These are phyloP conservation scores for Hura crepitans DNA, from an alignment of 441 rosid species.

Conservation along the genomic window DNA sequence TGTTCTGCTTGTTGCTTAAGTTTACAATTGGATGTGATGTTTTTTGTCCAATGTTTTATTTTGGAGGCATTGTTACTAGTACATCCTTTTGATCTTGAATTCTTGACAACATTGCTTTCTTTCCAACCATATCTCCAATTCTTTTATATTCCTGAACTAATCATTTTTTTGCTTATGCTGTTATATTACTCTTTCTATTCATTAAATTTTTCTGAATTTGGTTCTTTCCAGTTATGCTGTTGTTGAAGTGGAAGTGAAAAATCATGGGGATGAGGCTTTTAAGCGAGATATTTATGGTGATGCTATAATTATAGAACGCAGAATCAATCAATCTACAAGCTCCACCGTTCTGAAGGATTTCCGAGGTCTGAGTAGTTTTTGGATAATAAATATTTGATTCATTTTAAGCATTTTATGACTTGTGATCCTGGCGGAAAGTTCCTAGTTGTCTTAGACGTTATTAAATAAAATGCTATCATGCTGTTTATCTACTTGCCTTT, in stretches of 20 bases:
- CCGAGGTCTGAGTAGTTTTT: conserved; percentile 42
- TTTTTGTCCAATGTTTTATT: neutral
- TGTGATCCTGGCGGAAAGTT: neutral
- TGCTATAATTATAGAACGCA: conserved; percentile 59
- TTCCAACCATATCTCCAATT: neutral
- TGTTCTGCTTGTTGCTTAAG: neutral
- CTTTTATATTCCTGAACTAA: neutral
- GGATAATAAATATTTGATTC: conserved; percentile 8
- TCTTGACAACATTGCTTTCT: neutral
- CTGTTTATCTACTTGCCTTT: neutral
- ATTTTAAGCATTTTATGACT: neutral
- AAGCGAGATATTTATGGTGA: conserved; percentile 64
- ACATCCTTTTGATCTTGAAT: neutral
- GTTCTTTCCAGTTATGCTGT: conserved; percentile 49
- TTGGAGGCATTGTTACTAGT: neutral
- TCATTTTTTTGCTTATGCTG: neutral
- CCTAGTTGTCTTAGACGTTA: neutral
- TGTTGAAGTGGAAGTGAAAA: conserved; percentile 65
- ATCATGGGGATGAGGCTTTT: conserved; percentile 73
- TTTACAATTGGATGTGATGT: neutral
- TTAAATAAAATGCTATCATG: neutral
- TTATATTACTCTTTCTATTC: neutral
- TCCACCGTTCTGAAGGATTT: conserved; percentile 56
- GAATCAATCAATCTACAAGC: conserved; percentile 55
- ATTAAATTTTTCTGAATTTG: neutral